Conservation (phyloP, 495 filamentous ascomycete genomes). For the Penicillium cataractarum region DNA sequence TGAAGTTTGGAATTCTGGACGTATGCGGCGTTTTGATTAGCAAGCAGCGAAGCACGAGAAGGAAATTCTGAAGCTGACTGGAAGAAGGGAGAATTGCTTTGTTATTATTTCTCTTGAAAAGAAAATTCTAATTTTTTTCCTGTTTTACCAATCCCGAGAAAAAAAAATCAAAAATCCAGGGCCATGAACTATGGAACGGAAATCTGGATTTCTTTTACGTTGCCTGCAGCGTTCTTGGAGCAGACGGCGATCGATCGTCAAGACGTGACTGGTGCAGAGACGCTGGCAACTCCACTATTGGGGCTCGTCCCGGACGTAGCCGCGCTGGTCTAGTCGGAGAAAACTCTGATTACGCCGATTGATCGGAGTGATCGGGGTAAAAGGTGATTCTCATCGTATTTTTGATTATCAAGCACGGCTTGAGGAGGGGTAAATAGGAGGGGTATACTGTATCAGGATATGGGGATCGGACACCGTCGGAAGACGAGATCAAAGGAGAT, state of each 20-base stretch:
- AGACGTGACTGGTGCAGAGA: conserved; percentile 22
- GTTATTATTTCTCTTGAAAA: neutral
- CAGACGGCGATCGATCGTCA: conserved; percentile 23
- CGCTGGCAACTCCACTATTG: conserved; percentile 22
- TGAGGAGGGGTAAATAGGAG: neutral
- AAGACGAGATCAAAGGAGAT: neutral
- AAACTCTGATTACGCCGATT: conserved; percentile 23
- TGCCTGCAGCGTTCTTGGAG: conserved; percentile 10
- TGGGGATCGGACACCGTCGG: conserved; percentile 4
- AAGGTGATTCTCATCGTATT: conserved; percentile 4
- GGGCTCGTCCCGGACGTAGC: conserved; percentile 18
- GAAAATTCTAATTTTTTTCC: conserved; percentile 4
- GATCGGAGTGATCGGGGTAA: conserved; percentile 28
- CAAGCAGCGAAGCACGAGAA: conserved; percentile 17
- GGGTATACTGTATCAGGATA: neutral
- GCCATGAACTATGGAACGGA: conserved; percentile 11
- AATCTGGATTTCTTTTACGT: conserved; percentile 26
- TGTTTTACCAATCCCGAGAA: neutral
- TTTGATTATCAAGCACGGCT: conserved; percentile 8
- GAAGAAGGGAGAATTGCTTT: conserved; percentile 14
- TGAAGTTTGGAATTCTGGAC: neutral
- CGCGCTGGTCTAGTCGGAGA: conserved; percentile 22
- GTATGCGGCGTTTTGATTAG: conserved; percentile 20
- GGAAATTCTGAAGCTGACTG: conserved; percentile 5
- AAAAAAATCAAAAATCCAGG: conserved; percentile 17